Evolutionary conservation across 2,329 filamentous ascomycete species (phyloP), one percentile per base, ranked within the genome.

Genomic region (Eutypella sp.): DNA sequence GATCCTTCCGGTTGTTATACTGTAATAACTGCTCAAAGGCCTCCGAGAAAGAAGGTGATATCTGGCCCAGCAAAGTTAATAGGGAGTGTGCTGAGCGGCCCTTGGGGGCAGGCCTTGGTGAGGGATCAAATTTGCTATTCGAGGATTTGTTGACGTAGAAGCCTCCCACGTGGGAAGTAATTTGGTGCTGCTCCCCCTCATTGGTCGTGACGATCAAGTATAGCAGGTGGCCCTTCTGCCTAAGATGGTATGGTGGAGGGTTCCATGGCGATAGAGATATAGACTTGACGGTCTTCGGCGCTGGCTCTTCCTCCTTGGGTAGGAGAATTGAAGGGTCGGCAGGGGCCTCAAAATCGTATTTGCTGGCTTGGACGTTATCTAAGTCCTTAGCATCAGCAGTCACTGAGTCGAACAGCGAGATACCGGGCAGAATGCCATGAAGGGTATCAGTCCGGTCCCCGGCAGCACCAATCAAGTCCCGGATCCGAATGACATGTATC

Each of bases 111-210:
- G 82, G 76, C 52, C 87, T 82, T 6, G 91, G 91, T 56, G 82
- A 84, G 9, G 93, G 93, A 65, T 97, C 93, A 60, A 99, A 99
- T 69, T 93, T 96, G 70, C 80, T 81, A 69, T 93, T 96, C 44
- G 89, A 93, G 24, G 88, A 96, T 68, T 91, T 96, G 78, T 96
- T 99, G 61, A 97, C 87, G 66, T 85, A 99, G 75, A 99, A 99
- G 18, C 93, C 93, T 13, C 90, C 91, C 42, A 96, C 87, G 59
- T 96, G 89, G 13, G 89, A 82, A 9, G 95, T 99, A 61, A 99
- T 86, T 67, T 96, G 90, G 67, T 87, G 84, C 66, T 95, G 89
- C 70, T 99, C 93, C 52, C 91, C 91, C 69, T 99, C 93, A 57
- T 89, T 92, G 47, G 91, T 97, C 15, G 86, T 92, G 37, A 93